phyloP scores from a whole-genome alignment of 495 filamentous ascomycete genomes.

The Copromyces sp. region DNA sequence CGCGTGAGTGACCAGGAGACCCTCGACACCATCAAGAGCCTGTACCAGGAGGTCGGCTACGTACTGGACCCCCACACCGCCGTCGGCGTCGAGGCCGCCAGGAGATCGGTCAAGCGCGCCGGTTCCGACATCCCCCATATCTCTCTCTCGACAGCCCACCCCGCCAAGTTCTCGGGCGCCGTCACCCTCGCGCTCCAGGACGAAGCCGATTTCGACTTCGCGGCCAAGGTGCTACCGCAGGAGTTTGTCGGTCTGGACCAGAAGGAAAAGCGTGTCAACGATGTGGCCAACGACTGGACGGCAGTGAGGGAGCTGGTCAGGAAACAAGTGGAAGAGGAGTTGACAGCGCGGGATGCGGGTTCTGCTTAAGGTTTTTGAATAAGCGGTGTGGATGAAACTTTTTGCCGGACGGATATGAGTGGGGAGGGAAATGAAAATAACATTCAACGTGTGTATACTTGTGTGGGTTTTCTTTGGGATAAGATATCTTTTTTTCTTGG shows the following conservation, averaged over 20 bases:
- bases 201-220: slow-evolving; percentile 58
- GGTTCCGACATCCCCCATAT: slow-evolving; percentile 47
- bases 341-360: slow-evolving; percentile 12
- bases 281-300: slow-evolving; percentile 40
- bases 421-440: neutral
- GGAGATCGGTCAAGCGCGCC: slow-evolving; percentile 50
- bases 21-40: slow-evolving; percentile 55
- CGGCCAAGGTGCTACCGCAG: slow-evolving; percentile 58
- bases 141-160: slow-evolving; percentile 82
- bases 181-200: slow-evolving; percentile 64
- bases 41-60: slow-evolving; percentile 57
- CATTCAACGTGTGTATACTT: neutral
- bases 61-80: slow-evolving; percentile 89
- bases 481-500: neutral
- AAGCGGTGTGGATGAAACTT: neutral
- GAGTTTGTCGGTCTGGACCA: slow-evolving; percentile 67
- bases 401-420: too few species aligned
- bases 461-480: neutral
- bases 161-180: slow-evolving; percentile 79
- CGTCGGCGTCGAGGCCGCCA: slow-evolving; percentile 65
- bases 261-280: slow-evolving; percentile 50
- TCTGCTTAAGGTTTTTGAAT: neutral
- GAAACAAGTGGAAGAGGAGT: slow-evolving; percentile 44
- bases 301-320: slow-evolving; percentile 45
- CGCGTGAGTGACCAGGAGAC: slow-evolving; percentile 73